Evolutionary conservation across 495 filamentous ascomycete species (phyloP).

Genomic region (Letharia columbiana): DNA sequence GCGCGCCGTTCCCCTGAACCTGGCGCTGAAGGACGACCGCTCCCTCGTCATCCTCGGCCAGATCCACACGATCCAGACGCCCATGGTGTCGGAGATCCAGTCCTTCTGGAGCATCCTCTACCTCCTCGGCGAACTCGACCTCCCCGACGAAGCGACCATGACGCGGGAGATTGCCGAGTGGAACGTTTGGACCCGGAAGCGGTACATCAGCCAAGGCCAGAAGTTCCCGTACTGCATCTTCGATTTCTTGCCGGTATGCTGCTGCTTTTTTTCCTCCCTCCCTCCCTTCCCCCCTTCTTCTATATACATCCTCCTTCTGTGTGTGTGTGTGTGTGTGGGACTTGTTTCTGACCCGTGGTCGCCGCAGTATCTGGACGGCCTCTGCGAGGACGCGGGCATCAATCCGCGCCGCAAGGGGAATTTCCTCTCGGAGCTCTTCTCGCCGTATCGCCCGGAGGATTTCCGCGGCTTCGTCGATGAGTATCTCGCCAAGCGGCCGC

Average conservation of each 20-base stretch:
- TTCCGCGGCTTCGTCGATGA: slow-evolving; percentile 26
- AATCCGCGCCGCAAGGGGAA: slow-evolving; percentile 23
- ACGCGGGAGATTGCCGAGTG: slow-evolving; percentile 30
- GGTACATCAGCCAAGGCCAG: slow-evolving; percentile 29
- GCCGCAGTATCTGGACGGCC: slow-evolving; percentile 23
- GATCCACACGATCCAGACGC: slow-evolving; percentile 30
- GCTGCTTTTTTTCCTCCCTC: too few relatives aligned
- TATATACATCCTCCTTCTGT: too few relatives aligned
- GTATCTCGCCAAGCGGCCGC: slow-evolving; percentile 12
- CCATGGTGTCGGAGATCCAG: slow-evolving; percentile 29
- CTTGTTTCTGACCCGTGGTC: too few relatives aligned
- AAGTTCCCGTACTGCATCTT: slow-evolving; percentile 29
- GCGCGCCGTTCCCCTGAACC: slow-evolving; percentile 19
- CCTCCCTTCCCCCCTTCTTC: background rate
- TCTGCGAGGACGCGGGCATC: slow-evolving; percentile 22
- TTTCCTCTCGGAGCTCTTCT: slow-evolving; percentile 21
- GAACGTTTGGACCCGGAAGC: slow-evolving; percentile 34
- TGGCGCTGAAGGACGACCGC: slow-evolving; percentile 26
- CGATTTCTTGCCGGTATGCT: slow-evolving; percentile 25
- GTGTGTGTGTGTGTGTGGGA: too few relatives aligned
- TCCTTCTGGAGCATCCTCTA: slow-evolving; percentile 24
- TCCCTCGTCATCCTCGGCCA: slow-evolving; percentile 31
- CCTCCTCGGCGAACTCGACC: slow-evolving; percentile 28
- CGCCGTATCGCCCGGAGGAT: slow-evolving; percentile 20
- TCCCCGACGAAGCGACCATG: slow-evolving; percentile 29